Conservation (phyloP, 768 basidiomycete genomes). For the Lactarius hengduanensis region DNA sequence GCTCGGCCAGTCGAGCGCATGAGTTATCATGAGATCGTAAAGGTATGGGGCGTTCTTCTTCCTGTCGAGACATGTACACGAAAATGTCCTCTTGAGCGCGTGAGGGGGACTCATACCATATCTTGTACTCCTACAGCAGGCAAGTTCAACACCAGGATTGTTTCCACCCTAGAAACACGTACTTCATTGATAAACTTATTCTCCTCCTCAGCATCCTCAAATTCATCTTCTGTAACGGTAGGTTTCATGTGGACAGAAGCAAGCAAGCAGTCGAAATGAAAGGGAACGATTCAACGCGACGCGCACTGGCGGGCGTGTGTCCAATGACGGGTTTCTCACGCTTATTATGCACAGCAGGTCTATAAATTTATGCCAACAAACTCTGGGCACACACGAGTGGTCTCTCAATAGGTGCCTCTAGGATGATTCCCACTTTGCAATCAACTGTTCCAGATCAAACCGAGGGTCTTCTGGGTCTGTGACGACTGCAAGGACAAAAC, state of each 20-base stretch:
- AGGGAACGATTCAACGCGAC: conserved; percentile 17
- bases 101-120: conserved; percentile 49
- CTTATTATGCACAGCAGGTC: conserved; percentile 12
- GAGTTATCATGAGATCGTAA: conserved; percentile 96
- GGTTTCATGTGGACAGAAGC: conserved; percentile 43
- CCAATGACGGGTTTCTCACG: conserved; percentile 19
- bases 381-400: conserved; percentile 14
- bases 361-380: conserved; percentile 25
- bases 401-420: conserved; percentile 32
- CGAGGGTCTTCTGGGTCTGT: conserved; percentile 93
- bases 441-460: conserved; percentile 93
- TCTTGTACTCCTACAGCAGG: conserved; percentile 71
- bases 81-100: neutral
- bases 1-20: conserved; percentile 97
- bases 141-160: conserved; percentile 13
- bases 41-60: conserved; percentile 98
- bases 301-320: conserved; percentile 6
- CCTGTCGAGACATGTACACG: conserved; percentile 44
- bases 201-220: conserved; percentile 85
- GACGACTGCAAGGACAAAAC: conserved; percentile 55
- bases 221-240: conserved; percentile 59
- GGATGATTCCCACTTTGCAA: conserved; percentile 72
- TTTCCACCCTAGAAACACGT: conserved; percentile 27
- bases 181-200: conserved; percentile 89
- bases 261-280: neutral